Evolutionary conservation across 768 basidiomycete genomes (phyloP).

Genomic region (Xerocomus brunneocitrinus): DNA sequence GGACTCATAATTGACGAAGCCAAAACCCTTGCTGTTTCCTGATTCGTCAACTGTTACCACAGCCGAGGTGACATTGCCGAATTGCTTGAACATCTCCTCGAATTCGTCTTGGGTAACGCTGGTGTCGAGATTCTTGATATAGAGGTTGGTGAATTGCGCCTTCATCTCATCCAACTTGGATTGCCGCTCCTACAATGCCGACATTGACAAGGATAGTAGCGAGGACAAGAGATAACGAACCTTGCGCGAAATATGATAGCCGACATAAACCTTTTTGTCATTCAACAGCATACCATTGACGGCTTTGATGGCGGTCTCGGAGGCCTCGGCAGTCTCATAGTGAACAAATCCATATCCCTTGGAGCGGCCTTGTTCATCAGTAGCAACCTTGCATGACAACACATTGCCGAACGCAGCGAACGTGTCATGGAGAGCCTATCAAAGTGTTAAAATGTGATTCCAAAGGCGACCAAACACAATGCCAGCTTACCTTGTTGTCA

Average conservation of each 20-base stretch:
- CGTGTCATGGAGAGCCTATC: slow-evolving; percentile 95
- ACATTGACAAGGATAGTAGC: neutral
- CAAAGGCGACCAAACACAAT: neutral
- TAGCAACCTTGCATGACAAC: slow-evolving; percentile 98
- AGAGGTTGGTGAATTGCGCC: slow-evolving; percentile 96
- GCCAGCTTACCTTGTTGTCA: slow-evolving; percentile 79
- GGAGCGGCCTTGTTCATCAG: slow-evolving; percentile 91
- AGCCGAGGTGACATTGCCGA: slow-evolving; percentile 85
- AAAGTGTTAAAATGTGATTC: neutral
- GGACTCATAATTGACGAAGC: slow-evolving; percentile 93
- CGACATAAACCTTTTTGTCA: slow-evolving; percentile 99
- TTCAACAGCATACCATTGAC: slow-evolving; percentile 99
- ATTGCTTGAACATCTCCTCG: slow-evolving; percentile 68
- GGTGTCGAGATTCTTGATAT: slow-evolving; percentile 92
- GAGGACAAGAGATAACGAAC: slow-evolving; percentile 33
- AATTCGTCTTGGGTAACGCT: slow-evolving; percentile 87
- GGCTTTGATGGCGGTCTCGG: slow-evolving; percentile 93
- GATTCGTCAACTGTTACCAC: slow-evolving; percentile 79
- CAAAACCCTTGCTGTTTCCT: slow-evolving; percentile 94
- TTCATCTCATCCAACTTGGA: slow-evolving; percentile 98
- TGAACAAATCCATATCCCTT: slow-evolving; percentile 99
- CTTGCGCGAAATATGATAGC: slow-evolving; percentile 96
- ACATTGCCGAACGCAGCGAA: slow-evolving; percentile 99
- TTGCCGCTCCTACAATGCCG: slow-evolving; percentile 71
- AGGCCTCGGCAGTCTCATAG: slow-evolving; percentile 96